Conservation (phyloP, 768 basidiomycete species). For the Crepidotus variabilis region DNA sequence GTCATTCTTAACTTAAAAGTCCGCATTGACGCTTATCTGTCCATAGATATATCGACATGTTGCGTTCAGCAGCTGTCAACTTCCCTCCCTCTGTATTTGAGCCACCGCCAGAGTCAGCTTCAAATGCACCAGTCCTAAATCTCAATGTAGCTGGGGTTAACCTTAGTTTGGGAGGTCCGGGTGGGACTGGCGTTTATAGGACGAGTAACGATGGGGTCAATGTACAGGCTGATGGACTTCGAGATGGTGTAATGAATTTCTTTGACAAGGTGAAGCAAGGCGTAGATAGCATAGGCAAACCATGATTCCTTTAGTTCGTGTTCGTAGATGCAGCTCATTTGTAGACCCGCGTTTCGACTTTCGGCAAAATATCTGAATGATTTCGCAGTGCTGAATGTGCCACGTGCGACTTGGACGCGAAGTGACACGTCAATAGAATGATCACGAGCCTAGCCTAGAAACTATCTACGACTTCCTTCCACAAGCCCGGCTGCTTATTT, state of each 20-base stretch:
- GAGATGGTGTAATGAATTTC: slow-evolving; percentile 84
- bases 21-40: slow-evolving; percentile 2
- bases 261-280: slow-evolving; percentile 88
- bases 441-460: slow-evolving; percentile 8
- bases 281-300: slow-evolving; percentile 61
- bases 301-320: slow-evolving; percentile 11
- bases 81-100: slow-evolving; percentile 69
- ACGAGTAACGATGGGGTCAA: slow-evolving; percentile 69
- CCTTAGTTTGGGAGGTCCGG: slow-evolving; percentile 86
- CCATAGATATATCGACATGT: slow-evolving; percentile 83
- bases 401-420: background rate
- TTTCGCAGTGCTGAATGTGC: background rate
- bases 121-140: slow-evolving; percentile 77
- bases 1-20: slow-evolving; percentile 12
- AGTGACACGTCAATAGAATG: slow-evolving; percentile 21
- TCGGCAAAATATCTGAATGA: background rate
- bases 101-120: slow-evolving; percentile 70
- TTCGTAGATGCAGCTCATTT: slow-evolving; percentile 4
- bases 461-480: background rate
- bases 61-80: slow-evolving; percentile 62
- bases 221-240: slow-evolving; percentile 82
- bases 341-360: background rate
- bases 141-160: slow-evolving; percentile 91
- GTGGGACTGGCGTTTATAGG: slow-evolving; percentile 81
- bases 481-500: slow-evolving; percentile 1